These are phyloP conservation scores for Pseudocohnilembus persalinus DNA, from an alignment of 169 alveolate species.

Conservation along the genomic window DNA sequence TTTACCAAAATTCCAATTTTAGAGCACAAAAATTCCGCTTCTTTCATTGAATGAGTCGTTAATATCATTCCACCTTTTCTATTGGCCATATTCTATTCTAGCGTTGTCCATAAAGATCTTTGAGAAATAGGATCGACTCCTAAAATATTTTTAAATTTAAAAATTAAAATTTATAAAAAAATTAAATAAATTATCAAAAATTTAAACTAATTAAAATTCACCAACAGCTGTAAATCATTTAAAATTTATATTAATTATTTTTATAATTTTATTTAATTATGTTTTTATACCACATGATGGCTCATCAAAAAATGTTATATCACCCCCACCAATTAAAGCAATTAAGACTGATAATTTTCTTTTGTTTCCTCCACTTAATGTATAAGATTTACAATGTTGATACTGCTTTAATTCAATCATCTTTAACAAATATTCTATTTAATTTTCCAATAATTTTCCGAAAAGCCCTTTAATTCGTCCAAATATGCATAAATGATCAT, in stretches of 20 bases:
- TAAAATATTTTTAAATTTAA: too few species aligned
- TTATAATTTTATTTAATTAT: too few species aligned
- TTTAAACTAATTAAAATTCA: too few species aligned
- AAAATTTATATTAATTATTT: too few species aligned
- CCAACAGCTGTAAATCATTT: too few species aligned
- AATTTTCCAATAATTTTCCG: conserved; percentile 29
- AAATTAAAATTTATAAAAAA: too few species aligned
- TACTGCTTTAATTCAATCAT: conserved; percentile 62
- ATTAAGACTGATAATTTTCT: conserved; percentile 84
- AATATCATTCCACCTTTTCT: conserved; percentile 53
- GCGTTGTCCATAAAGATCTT: conserved; percentile 67
- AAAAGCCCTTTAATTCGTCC: conserved; percentile 70
- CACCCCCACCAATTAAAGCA: conserved; percentile 87
- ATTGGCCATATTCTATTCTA: conserved; percentile 42
- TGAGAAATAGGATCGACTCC: conserved; percentile 84
- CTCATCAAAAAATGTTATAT: conserved; percentile 84
- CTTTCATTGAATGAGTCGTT: conserved; percentile 83
- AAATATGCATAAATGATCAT: conserved; percentile 76
- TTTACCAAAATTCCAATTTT: conserved; percentile 78
- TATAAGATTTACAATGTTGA: conserved; percentile 52
- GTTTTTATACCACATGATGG: conserved; percentile 92
- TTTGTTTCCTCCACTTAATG: conserved; percentile 86
- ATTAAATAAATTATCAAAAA: too few species aligned
- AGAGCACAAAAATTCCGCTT: conserved; percentile 75
- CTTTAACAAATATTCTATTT: conserved; percentile 50